Evolutionary conservation across 2,329 filamentous ascomycete species (phyloP).

Genomic region (Karstenula rhodostoma): DNA sequence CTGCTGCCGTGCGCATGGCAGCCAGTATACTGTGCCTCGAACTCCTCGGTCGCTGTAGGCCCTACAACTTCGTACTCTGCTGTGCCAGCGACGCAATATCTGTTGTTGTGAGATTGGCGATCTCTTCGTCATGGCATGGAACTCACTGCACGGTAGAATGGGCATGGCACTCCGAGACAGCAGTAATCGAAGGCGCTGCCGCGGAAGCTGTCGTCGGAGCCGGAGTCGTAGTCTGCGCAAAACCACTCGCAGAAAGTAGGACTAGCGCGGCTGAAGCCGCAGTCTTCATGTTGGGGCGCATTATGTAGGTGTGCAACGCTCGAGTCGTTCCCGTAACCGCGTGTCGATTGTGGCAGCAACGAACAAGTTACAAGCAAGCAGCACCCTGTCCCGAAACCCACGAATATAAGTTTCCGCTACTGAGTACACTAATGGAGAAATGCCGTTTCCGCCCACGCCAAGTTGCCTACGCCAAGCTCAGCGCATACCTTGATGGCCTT

Average conservation of each 20-base stretch:
- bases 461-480: conserved; percentile 9
- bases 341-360: neutral
- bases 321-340: neutral
- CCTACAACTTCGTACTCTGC: conserved; percentile 56
- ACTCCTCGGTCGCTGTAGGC: conserved; percentile 63
- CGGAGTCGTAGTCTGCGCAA: conserved; percentile 29
- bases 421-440: conserved; percentile 4
- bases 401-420: conserved; percentile 5
- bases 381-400: neutral
- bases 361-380: neutral
- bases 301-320: conserved; percentile 2
- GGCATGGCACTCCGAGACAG: conserved; percentile 62
- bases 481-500: conserved; percentile 44
- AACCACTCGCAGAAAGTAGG: conserved; percentile 15
- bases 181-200: conserved; percentile 47
- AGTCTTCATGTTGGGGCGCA: conserved; percentile 20
- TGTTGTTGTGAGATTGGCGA: conserved; percentile 31
- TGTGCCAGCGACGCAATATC: conserved; percentile 55
- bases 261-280: conserved; percentile 14
- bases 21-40: conserved; percentile 68
- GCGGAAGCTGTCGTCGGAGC: conserved; percentile 20
- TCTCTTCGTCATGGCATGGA: neutral
- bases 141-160: conserved; percentile 57
- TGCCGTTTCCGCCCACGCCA: conserved; percentile 1
- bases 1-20: conserved; percentile 70